phyloP scores from a whole-genome alignment of 306 rosid species.

The Aeschynomene evenia region DNA sequence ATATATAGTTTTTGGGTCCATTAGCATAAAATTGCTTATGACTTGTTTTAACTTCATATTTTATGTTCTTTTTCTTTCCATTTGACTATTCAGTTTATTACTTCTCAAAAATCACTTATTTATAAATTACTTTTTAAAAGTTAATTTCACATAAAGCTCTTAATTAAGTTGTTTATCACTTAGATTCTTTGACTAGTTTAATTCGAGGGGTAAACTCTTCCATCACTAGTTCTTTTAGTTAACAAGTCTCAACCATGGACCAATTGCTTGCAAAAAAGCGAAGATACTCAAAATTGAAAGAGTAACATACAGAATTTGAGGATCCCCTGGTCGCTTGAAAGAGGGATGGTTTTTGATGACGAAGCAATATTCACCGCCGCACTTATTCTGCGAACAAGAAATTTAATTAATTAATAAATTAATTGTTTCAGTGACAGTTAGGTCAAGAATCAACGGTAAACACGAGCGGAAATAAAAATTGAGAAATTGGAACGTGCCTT shows the following conservation, averaged over 20 bases:
- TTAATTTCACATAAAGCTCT: too few species aligned
- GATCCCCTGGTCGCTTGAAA: constrained; percentile 39
- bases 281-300: neutral
- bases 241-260: too few species aligned
- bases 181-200: neutral
- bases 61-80: too few species aligned
- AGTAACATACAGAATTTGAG: constrained; percentile 62
- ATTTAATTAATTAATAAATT: neutral
- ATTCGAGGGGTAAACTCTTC: neutral
- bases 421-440: neutral
- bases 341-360: constrained; percentile 61
- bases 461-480: neutral
- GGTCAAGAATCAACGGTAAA: neutral
- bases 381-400: constrained; percentile 47
- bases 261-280: neutral
- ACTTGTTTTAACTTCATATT: too few species aligned
- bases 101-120: too few species aligned
- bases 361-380: constrained; percentile 71
- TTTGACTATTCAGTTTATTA: too few species aligned
- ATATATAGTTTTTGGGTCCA: neutral
- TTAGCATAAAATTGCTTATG: too few species aligned
- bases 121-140: too few species aligned
- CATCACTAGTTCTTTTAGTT: neutral
- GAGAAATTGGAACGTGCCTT: constrained; percentile 34
- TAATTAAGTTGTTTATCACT: too few species aligned